Conservation (phyloP, 148 eudicot species). For the Amaranthus hypochondriacus region DNA sequence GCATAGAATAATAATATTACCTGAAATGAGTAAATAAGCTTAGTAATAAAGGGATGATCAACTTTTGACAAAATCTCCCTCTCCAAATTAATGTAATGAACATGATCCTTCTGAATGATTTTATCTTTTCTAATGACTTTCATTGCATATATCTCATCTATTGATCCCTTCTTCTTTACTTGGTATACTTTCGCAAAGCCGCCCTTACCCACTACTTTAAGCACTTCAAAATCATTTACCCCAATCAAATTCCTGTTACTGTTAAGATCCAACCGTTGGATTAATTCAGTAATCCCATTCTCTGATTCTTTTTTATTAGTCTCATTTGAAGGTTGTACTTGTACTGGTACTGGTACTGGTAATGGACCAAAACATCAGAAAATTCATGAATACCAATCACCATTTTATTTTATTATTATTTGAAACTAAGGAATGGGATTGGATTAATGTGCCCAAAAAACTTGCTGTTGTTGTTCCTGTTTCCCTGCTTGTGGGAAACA, state of each 20-base stretch:
- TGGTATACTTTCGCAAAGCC: constrained; percentile 42
- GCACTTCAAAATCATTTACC: constrained; percentile 35
- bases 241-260: constrained; percentile 12
- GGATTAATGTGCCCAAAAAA: constrained; percentile 22
- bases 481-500: too few species aligned
- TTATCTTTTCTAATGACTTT: constrained; percentile 47
- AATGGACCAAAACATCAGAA: too few species aligned
- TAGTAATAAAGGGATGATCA: constrained; percentile 50
- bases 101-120: constrained; percentile 34
- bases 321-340: constrained; percentile 9
- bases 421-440: constrained; percentile 17
- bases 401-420: constrained; percentile 5
- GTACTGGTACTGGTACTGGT: too few species aligned
- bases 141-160: constrained; percentile 41
- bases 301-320: not conserved
- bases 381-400: too few species aligned
- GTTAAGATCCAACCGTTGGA: not conserved
- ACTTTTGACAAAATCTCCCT: constrained; percentile 39
- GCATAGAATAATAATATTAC: constrained; percentile 1
- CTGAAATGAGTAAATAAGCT: constrained; percentile 49
- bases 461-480: constrained; percentile 34
- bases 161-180: constrained; percentile 33
- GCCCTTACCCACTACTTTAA: constrained; percentile 49
- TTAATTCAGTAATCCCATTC: not conserved
- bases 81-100: constrained; percentile 40